A percentile compares a stretch with the other conserved stretches of the same genome.
phyloP scores from a whole-genome alignment of 805 yeast genomes.

The Naumovozyma castellii region DNA sequence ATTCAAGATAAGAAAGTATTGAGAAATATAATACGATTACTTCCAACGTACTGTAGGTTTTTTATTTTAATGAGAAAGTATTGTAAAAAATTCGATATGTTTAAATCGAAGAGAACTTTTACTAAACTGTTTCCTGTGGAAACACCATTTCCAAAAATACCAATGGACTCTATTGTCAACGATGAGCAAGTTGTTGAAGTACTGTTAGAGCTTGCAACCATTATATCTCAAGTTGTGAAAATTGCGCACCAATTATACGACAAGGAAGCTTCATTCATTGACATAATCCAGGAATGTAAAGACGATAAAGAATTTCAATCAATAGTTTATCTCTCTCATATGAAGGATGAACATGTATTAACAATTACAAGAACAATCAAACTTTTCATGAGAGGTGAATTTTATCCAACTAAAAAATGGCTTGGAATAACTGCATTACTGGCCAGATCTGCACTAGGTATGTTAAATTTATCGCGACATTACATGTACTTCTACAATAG shows the following conservation, averaged over 20 bases:
- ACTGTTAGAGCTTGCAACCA: slow-evolving; percentile 55
- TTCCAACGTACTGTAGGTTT: slow-evolving; percentile 45
- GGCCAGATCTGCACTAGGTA: slow-evolving; percentile 44
- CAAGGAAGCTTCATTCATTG: slow-evolving; percentile 35
- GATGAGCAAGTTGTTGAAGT: slow-evolving; percentile 64
- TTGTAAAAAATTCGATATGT: slow-evolving; percentile 33
- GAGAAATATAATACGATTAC: slow-evolving; percentile 40
- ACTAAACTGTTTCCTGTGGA: slow-evolving; percentile 59
- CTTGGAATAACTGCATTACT: slow-evolving; percentile 52
- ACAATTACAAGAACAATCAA: slow-evolving; percentile 41
- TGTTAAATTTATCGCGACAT: slow-evolving; percentile 45
- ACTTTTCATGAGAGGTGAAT: slow-evolving; percentile 42
- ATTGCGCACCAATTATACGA: slow-evolving; percentile 36
- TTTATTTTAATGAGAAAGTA: slow-evolving; percentile 45
- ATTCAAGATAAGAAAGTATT: slow-evolving; percentile 35
- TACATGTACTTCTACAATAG: slow-evolving; percentile 40
- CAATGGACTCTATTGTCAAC: slow-evolving; percentile 66
- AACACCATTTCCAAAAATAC: slow-evolving; percentile 53
- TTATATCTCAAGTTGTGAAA: slow-evolving; percentile 48
- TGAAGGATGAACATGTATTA: slow-evolving; percentile 35
- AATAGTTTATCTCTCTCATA: slow-evolving; percentile 33
- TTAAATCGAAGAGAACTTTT: slow-evolving; percentile 53
- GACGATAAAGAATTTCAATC: slow-evolving; percentile 36
- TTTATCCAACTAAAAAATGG: slow-evolving; percentile 67
- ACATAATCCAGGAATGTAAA: slow-evolving; percentile 32